A percentile compares a stretch with the other conserved stretches of the same genome.
Conservation (phyloP, 2,329 filamentous ascomycete species). For the Phaeosphaeriaceae sp. region DNA sequence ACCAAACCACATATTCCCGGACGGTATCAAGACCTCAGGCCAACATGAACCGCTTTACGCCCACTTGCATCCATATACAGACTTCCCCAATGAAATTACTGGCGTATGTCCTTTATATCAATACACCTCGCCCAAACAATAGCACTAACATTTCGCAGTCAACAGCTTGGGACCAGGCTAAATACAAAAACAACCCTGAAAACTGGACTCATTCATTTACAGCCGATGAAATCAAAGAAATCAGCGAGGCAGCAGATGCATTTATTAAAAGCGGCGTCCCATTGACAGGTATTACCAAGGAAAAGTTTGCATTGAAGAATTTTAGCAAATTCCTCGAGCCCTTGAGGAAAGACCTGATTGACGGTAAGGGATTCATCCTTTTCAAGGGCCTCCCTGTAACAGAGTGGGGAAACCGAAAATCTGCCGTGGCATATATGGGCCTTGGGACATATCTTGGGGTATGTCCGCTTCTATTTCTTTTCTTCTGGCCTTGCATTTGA, state of each 20-base stretch:
- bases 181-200: constrained; percentile 68
- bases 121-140: not conserved
- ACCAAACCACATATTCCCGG: constrained; percentile 62
- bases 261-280: constrained; percentile 71
- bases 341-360: constrained; percentile 70
- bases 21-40: constrained; percentile 71
- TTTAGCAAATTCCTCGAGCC: constrained; percentile 61
- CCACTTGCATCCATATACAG: constrained; percentile 68
- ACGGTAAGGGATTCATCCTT: constrained; percentile 88
- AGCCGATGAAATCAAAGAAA: constrained; percentile 68
- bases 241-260: constrained; percentile 69
- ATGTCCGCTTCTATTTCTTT: no score
- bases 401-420: constrained; percentile 79
- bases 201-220: constrained; percentile 77
- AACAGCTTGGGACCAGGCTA: constrained; percentile 74
- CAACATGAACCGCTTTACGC: constrained; percentile 74
- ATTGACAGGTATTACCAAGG: constrained; percentile 73
- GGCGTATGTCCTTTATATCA: constrained; percentile 48
- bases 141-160: constrained; percentile 37
- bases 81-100: constrained; percentile 73
- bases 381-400: constrained; percentile 84
- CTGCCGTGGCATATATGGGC: constrained; percentile 77
- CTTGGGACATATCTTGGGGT: constrained; percentile 77
- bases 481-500: no score
- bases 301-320: constrained; percentile 67